Base-by-base conservation (phyloP, 768 basidiomycete species). In the Boletellus ananiceps region DNA sequence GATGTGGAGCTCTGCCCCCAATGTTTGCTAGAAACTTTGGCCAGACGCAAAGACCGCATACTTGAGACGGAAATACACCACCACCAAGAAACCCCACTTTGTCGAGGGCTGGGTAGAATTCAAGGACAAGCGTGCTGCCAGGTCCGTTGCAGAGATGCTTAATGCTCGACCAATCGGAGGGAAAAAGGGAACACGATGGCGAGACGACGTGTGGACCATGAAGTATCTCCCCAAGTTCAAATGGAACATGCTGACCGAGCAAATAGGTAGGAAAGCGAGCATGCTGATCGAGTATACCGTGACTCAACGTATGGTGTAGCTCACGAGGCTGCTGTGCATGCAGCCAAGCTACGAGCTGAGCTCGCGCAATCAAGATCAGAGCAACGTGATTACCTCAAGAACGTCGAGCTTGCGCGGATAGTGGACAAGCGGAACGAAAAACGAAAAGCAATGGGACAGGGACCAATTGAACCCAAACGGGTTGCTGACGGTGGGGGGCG, bases 191-290 rank as follows among this genome's bases (percentile, higher is more conserved):
- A 78, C 82, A 2, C 76, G 91, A 50, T 97, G 92, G 90, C 76
- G 91, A 64, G 95, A 98, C 63, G 96, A 99, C 57, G 84, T 99
- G 8, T 99, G 96, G 96, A 97, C 96, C 49, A 95, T 98, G 93
- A 95, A 95, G 65, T 99, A 99, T 66, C 73, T 99, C 50, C 94
- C 94, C 8, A 88, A 83, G 61, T 99, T 98, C 77, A 96, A 94
- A 61, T 99, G 96, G 96, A 84, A 88, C 69, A 96, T 96, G 95
- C 74, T 99, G 50, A 94, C 92, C 6, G 96, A 98, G 69, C 95
- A 97, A 78, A 86, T 99, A 58, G 93, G 95, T 95, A 64, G 67
- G 93, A 78, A 15, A 40, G n/a, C 13, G 15, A 19, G n/a, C 23
- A 3, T 5, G 40, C 35, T 48, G 11, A 25, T 38, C 19, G 47